Base-by-base conservation (phyloP, 352 stramenopile genomes). In the Aphanomyces euteiches region DNA sequence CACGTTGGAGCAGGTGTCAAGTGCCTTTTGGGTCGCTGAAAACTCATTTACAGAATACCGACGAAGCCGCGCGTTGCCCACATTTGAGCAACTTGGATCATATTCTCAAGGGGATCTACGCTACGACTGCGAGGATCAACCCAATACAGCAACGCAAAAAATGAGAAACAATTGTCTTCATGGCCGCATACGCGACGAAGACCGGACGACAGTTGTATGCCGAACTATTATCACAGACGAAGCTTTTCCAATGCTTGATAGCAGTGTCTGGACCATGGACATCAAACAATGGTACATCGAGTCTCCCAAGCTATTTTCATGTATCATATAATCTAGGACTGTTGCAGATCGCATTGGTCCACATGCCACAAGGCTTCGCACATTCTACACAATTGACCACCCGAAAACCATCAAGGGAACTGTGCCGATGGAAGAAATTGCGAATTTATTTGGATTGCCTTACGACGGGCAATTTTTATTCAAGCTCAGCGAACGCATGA, bases 201-300 rank as follows among this genome's bases (percentile, higher is more conserved):
- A 69, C 36, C 40, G 41, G 7, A 59, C 45, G 10, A 47, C 47
- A 4, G 50, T 59, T 12, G 41, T 69, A 17, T 28, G 50, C 19
- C 63, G 63, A 12, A 58, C 63, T 13, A 69, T 69, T 61, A 15
- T 69, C 12, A 21, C 56, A 21, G 63, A 69, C 50, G 63, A 69
- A 37, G 63, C 63, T 4, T 47, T 34, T 39, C 63, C 63, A n/a
- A 13, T 59, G 2, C n/a, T 59, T 3, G 7, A 15, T 7, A n/a
- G 43, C 5, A 47, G 6, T 5, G 47, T n/a, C 13, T 69, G 63
- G 63, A 60, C 45, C 4, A 21, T 69, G 34, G 63, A 69, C 38
- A 13, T 59, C 13, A 69, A 59, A 10, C 41, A 69, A 41, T 69
- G 63, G 63, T 69, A 69, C 19, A 7, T 69, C 36, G 17, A 21